Evolutionary conservation across 805 yeast genomes (phyloP), one percentile per base, ranked within the genome.

Genomic region (Yarrowia hollandica): DNA sequence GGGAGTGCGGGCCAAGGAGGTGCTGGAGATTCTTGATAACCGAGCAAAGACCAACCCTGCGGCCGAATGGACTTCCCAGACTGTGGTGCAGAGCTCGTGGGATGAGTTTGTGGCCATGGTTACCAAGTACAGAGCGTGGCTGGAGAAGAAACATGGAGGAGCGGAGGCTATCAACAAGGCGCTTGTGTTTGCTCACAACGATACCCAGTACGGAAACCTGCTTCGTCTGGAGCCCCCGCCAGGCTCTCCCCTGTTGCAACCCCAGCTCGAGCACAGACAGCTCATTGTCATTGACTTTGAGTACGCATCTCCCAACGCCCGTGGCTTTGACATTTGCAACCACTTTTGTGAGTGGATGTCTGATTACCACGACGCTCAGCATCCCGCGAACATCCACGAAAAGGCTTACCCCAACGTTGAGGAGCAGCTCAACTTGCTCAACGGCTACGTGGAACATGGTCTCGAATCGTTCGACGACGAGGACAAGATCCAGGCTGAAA

Each of bases 321-420:
- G 96, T 1, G 96, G 95, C 1, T 89, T 78, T 69, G 99, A 94
- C 70, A 81, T 94, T 60, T 91, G 91, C 12, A 91, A 94, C 71
- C 99, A 94, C 74, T 88, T 94, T 65, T 81, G 88, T 64, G 99
- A 92, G 74, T 92, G 99, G 99, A 94, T 91, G 97, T 80, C 89
- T 50, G 90, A 94, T 74, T 94, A 92, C 69, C 88, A 86, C 67
- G 81, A 83, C 64, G 80, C 84, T 0, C 74, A 77, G 16, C 72
- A 77, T 14, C 76, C 82, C 1, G 82, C 86, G 69, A 80, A 72
- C 60, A 74, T 87, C n/a, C 77, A 80, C 65, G 75, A 73, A 30
- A 73, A 78, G 11, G 72, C 74, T 34, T 94, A 80, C 71, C 99
- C 99, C 9, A 74, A 76, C 12, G 75, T 76, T 62, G 82, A 82